phyloP scores from a whole-genome alignment of 2,329 filamentous ascomycete genomes.

The Rutstroemia sp. region DNA sequence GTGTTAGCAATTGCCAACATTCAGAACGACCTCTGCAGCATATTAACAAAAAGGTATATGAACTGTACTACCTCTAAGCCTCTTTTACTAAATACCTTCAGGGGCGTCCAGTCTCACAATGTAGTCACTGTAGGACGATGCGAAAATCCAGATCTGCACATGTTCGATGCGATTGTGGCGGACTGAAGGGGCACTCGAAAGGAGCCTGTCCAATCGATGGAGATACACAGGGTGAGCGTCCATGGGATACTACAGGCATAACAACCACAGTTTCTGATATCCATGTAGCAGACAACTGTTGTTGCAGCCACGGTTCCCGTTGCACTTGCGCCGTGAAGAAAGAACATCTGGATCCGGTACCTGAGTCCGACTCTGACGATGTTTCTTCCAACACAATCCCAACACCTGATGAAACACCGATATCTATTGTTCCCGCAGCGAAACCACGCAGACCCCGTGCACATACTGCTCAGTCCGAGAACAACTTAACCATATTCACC shows the following conservation, averaged over 20 bases:
- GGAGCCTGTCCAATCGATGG: slow-evolving; percentile 47
- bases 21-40: slow-evolving; percentile 84
- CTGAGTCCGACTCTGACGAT: slow-evolving; percentile 54
- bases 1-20: slow-evolving; percentile 98
- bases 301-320: slow-evolving; percentile 61
- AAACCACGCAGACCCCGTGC: slow-evolving; percentile 46
- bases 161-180: slow-evolving; percentile 93
- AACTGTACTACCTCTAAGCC: not conserved
- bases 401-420: slow-evolving; percentile 31
- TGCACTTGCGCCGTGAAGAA: slow-evolving; percentile 61
- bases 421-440: slow-evolving; percentile 24
- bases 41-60: slow-evolving; percentile 74
- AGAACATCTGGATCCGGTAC: slow-evolving; percentile 55
- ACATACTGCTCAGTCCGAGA: slow-evolving; percentile 56
- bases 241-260: slow-evolving; percentile 18
- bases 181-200: slow-evolving; percentile 68
- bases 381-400: slow-evolving; percentile 37
- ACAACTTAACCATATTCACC: slow-evolving; percentile 49
- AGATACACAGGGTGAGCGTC: slow-evolving; percentile 32
- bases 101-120: slow-evolving; percentile 95
- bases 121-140: slow-evolving; percentile 89
- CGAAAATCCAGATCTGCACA: slow-evolving; percentile 94
- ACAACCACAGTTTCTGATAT: slow-evolving; percentile 28
- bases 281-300: slow-evolving; percentile 51
- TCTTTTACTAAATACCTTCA: slow-evolving; percentile 10